A percentile compares a stretch with the other conserved stretches of the same genome.
Evolutionary conservation across 306 rosid genomes (phyloP).

Genomic region (Fragaria vesca): DNA sequence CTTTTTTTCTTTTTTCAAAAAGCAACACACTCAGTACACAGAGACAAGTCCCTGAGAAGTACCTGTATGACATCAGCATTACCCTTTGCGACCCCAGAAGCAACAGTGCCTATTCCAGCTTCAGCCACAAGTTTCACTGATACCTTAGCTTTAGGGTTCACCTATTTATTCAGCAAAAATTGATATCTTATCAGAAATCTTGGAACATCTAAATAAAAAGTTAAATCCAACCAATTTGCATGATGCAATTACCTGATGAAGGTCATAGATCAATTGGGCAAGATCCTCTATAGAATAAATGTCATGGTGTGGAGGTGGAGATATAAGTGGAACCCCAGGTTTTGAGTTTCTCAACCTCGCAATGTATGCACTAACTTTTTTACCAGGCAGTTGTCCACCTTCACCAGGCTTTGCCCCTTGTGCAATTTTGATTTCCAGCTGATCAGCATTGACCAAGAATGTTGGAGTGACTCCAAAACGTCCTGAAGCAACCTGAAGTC

Average conservation of each 20-base stretch:
- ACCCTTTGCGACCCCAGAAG: conserved; percentile 99
- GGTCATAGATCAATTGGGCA: conserved; percentile 96
- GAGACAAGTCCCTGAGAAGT: conserved; percentile 5
- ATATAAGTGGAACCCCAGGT: conserved; percentile 98
- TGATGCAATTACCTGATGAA: conserved; percentile 79
- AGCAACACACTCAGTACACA: neutral
- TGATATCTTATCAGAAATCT: conserved; percentile 22
- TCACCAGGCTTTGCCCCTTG: conserved; percentile 99
- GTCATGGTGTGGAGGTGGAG: conserved; percentile 99
- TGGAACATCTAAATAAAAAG: conserved; percentile 13
- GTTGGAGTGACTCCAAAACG: conserved; percentile 99
- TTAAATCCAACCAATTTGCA: conserved; percentile 22
- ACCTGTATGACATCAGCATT: conserved; percentile 99
- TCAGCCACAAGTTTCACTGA: conserved; percentile 95
- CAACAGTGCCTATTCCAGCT: conserved; percentile 99
- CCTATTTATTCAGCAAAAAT: conserved; percentile 53
- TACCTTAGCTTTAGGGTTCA: conserved; percentile 94
- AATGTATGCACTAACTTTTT: conserved; percentile 97
- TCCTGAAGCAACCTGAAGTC: conserved; percentile 94
- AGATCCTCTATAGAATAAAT: conserved; percentile 99
- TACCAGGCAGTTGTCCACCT: conserved; percentile 98
- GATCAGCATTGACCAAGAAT: conserved; percentile 97
- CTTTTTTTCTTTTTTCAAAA: neutral
- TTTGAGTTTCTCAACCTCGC: conserved; percentile 98
- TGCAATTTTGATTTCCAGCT: conserved; percentile 95